Percentiles rank a stretch among this genome's conserved stretches.
These are phyloP conservation scores for Ascochyta viciae-villosae DNA, from an alignment of 2,329 filamentous ascomycete species.

Conservation along the genomic window DNA sequence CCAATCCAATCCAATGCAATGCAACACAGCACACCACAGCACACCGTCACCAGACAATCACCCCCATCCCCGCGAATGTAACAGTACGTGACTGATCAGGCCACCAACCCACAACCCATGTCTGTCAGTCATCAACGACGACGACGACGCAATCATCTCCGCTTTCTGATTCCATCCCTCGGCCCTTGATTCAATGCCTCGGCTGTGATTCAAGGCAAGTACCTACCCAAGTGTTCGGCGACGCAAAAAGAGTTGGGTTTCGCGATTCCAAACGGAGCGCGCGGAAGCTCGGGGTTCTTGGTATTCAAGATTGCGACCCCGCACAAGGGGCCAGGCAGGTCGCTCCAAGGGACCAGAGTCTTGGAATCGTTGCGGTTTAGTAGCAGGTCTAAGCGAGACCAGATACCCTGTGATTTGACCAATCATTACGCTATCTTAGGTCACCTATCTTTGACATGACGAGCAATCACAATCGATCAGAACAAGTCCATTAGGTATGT, in stretches of 20 bases:
- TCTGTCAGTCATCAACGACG: too few species aligned
- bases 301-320: neutral
- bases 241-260: neutral
- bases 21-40: too few species aligned
- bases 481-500: neutral
- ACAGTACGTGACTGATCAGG: too few species aligned
- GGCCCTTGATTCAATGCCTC: too few species aligned
- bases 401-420: neutral
- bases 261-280: neutral
- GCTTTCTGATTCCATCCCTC: too few species aligned
- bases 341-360: neutral
- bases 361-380: neutral
- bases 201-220: too few species aligned
- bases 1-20: too few species aligned
- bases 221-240: too few species aligned
- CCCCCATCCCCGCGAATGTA: too few species aligned
- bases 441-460: neutral
- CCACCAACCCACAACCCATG: too few species aligned
- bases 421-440: conserved; percentile 3
- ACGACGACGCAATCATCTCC: too few species aligned
- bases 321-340: neutral
- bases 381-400: conserved; percentile 7
- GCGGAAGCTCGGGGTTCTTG: neutral
- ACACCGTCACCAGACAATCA: too few species aligned
- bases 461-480: neutral